Evolutionary conservation across 805 yeast genomes (phyloP).

Genomic region (Cyberlindnera americana): DNA sequence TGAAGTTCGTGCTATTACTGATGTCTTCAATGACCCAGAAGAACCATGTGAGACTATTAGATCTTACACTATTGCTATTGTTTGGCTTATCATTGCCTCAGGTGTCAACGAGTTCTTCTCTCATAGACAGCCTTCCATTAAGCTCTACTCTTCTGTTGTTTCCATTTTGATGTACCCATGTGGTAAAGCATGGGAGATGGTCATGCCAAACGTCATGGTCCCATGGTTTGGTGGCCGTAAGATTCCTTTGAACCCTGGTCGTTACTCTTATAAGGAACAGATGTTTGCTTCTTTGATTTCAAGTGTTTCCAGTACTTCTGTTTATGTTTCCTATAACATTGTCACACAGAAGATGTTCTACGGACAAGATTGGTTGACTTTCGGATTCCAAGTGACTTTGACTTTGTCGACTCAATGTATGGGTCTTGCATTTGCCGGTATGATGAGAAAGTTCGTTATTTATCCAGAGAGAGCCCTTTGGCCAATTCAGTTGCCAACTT

Average conservation of each 20-base stretch:
- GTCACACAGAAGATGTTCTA: constrained; percentile 32
- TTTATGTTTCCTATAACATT: constrained; percentile 38
- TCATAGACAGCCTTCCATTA: constrained; percentile 50
- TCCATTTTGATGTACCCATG: constrained; percentile 45
- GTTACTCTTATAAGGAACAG: constrained; percentile 63
- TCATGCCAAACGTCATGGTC: constrained; percentile 45
- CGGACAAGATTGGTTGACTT: constrained; percentile 29
- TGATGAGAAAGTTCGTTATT: constrained; percentile 54
- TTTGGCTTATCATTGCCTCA: constrained; percentile 51
- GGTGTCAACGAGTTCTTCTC: constrained; percentile 55
- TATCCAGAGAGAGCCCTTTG: constrained; percentile 51
- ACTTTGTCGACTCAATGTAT: constrained; percentile 54
- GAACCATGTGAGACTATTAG: constrained; percentile 49
- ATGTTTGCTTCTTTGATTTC: constrained; percentile 52
- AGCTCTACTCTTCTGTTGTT: constrained; percentile 40
- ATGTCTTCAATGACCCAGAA: constrained; percentile 45
- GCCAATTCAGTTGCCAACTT: constrained; percentile 48
- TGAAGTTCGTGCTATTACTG: constrained; percentile 62
- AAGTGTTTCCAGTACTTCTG: constrained; percentile 28
- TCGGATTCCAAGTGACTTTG: constrained; percentile 52
- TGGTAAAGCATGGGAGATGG: constrained; percentile 38
- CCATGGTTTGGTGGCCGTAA: constrained; percentile 37
- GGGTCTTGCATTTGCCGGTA: constrained; percentile 66
- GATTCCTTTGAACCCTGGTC: constrained; percentile 54
- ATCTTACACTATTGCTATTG: constrained; percentile 34